Evolutionary conservation across 2,329 filamentous ascomycete species (phyloP), one percentile per base, ranked within the genome.

Genomic region (Fusarium acutatum): DNA sequence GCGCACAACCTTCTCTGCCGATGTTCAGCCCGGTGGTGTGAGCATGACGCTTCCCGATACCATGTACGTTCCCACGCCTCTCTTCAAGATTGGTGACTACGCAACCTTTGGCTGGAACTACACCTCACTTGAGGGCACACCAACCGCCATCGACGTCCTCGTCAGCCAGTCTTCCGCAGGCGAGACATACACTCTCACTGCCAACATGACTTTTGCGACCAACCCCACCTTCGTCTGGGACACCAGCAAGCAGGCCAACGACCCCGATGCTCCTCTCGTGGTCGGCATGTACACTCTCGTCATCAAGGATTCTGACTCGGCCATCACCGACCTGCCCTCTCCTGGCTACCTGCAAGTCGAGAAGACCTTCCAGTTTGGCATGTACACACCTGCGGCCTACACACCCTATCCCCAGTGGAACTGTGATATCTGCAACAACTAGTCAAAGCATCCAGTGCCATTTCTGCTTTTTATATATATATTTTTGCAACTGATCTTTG

Each of bases 41-140:
- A 82, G 83, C 52, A 87, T 92, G 83, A 74, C 88, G 49, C 86
- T 84, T 5, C 90, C 90, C 2, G 82, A 84, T 43, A 80, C 83
- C 12, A 84, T 83, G 7, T 78, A 81, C 9, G 81, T 82, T 17
- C 83, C 84, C 32, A 83, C 84, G 15, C 83, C 86, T 66, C 84
- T 90, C 44, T 91, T 88, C 85, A 89, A 89, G 77, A 89, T 92
- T 69, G 87, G 88, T 69, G 86, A 91, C 77, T 83, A 83, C 49
- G 83, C 91, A 47, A 91, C 89, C 20, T 90, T 88, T 81, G 86
- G 82, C 52, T 92, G 90, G 89, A 92, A 92, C 82, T 92, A 91
- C 83, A 92, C 90, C 7, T 87, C 86, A 49, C 80, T 92, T 35
- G 83, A 85, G 62, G 88, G 83, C 32, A 87, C 84, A 3, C 90